phyloP scores from a whole-genome alignment of 805 yeast genomes.

The Candida khao-thaluensis region DNA sequence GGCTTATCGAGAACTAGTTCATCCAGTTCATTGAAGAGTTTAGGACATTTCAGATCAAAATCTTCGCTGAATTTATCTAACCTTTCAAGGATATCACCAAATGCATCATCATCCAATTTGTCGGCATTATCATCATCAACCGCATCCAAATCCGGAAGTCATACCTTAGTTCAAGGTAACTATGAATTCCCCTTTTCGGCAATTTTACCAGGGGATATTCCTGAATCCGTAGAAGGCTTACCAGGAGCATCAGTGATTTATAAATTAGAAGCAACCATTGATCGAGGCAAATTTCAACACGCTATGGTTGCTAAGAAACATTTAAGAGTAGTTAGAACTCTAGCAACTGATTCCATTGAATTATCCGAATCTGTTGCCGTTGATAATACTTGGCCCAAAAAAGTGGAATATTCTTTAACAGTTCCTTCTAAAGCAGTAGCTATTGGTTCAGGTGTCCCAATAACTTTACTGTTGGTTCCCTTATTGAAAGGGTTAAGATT shows the following conservation, averaged over 20 bases:
- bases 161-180: constrained; percentile 65
- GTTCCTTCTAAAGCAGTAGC: constrained; percentile 89
- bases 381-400: constrained; percentile 93
- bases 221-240: constrained; percentile 88
- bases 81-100: constrained; percentile 10
- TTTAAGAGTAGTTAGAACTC: constrained; percentile 78
- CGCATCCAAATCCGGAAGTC: constrained; percentile 19
- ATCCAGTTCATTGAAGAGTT: constrained; percentile 40
- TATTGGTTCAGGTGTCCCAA: constrained; percentile 75
- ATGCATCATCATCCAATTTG: constrained; percentile 15
- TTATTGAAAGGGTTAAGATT: constrained; percentile 74
- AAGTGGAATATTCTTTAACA: constrained; percentile 84
- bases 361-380: constrained; percentile 89
- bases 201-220: constrained; percentile 76
- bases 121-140: constrained; percentile 9
- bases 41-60: constrained; percentile 34
- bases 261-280: constrained; percentile 74
- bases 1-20: constrained; percentile 41
- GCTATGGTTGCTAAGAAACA: constrained; percentile 67
- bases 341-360: constrained; percentile 85
- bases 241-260: constrained; percentile 75
- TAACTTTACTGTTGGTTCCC: constrained; percentile 73
- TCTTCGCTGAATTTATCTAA: constrained; percentile 28
- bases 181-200: constrained; percentile 89
- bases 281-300: constrained; percentile 73